Percentiles rank a stretch among this genome's conserved stretches.
These are phyloP conservation scores for Mesostigma viride DNA, from an alignment of 139 green algal genomes.

Conservation along the genomic window DNA sequence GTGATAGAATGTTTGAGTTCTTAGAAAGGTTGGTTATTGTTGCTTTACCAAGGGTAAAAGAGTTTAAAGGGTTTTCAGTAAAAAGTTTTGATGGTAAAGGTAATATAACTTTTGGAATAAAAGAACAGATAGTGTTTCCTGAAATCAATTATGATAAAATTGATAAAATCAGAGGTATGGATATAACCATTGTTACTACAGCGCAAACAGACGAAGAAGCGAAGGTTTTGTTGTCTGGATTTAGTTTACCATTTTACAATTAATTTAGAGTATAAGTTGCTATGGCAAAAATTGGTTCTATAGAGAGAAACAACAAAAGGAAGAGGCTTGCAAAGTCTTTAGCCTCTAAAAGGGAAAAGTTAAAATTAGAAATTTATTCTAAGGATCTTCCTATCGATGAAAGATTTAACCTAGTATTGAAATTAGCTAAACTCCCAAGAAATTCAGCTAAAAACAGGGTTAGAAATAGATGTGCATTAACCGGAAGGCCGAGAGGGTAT, in stretches of 20 bases:
- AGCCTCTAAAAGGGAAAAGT: no score
- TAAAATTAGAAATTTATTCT: no score
- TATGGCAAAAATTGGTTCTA: no score
- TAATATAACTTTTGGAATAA: conserved; percentile 19
- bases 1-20: conserved; percentile 21
- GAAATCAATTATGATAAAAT: conserved; percentile 28
- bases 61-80: conserved; percentile 25
- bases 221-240: not conserved
- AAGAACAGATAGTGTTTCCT: conserved; percentile 23
- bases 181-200: conserved; percentile 27
- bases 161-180: conserved; percentile 24
- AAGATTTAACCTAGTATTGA: no score
- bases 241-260: conserved; percentile 25
- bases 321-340: no score
- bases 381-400: no score
- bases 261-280: no score
- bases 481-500: no score
- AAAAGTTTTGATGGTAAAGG: conserved; percentile 24
- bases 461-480: no score
- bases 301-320: no score
- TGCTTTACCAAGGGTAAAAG: conserved; percentile 19
- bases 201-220: conserved; percentile 18
- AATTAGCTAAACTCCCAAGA: no score
- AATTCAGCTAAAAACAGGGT: no score
- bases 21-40: conserved; percentile 19